These are phyloP conservation scores for Pinus taeda DNA, from an alignment of 75 land plant species.

Conservation along the genomic window DNA sequence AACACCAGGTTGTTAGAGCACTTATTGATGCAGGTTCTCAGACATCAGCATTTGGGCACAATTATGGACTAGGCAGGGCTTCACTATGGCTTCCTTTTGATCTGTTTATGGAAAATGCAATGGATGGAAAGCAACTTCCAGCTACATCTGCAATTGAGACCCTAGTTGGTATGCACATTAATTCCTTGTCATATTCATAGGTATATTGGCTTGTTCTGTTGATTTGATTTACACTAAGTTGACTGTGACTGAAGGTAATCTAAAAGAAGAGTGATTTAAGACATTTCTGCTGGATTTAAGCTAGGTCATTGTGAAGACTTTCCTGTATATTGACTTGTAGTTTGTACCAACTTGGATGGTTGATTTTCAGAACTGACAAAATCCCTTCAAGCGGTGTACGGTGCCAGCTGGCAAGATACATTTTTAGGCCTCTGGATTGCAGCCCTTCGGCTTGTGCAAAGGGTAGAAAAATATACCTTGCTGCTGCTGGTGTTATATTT, in stretches of 20 bases:
- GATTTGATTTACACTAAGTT: constrained; percentile 30
- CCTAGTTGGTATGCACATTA: constrained; percentile 52
- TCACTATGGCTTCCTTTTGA: constrained; percentile 88
- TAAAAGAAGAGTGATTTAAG: neutral
- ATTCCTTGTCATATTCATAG: neutral
- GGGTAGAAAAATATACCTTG: constrained; percentile 47
- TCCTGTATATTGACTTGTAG: constrained; percentile 22
- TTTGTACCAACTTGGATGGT: neutral
- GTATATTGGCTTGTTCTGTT: constrained; percentile 30
- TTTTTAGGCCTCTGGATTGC: constrained; percentile 87
- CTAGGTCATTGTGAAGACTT: neutral
- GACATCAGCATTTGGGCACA: constrained; percentile 39
- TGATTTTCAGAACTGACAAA: constrained; percentile 67
- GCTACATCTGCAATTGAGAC: constrained; percentile 68
- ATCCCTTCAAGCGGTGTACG: constrained; percentile 68
- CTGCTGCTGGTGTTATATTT: constrained; percentile 3
- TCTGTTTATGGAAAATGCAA: constrained; percentile 68
- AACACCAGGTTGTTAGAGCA: constrained; percentile 28
- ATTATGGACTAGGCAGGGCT: constrained; percentile 50
- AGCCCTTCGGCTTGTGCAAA: constrained; percentile 71
- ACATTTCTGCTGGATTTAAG: neutral
- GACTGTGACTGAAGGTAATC: neutral
- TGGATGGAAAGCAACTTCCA: constrained; percentile 67
- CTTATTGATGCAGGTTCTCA: constrained; percentile 36
- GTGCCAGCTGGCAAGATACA: constrained; percentile 85